Evolutionary conservation across 75 land plant species (phyloP).

Genomic region (Sequoia sempervirens): DNA sequence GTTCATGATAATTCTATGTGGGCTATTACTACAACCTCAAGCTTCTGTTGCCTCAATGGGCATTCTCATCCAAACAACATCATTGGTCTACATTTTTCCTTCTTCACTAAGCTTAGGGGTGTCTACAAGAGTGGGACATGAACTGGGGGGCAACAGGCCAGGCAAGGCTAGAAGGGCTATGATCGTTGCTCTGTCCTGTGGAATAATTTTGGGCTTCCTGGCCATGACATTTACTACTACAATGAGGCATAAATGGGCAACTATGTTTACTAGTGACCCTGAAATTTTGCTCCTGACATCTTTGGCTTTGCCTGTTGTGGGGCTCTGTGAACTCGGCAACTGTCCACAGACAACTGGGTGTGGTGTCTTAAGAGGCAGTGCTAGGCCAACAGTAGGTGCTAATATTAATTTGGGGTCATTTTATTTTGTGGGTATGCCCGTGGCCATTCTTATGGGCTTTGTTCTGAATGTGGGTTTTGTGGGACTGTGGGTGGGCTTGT

Average conservation of each 20-base stretch:
- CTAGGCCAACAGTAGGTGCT: constrained; percentile 53
- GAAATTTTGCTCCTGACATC: constrained; percentile 42
- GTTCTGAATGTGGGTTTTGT: constrained; percentile 27
- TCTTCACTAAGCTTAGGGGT: constrained; percentile 60
- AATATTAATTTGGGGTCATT: constrained; percentile 59
- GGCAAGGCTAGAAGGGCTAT: constrained; percentile 29
- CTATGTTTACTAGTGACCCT: constrained; percentile 39
- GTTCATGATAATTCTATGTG: constrained; percentile 61
- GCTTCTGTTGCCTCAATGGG: constrained; percentile 65
- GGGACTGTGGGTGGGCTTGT: constrained; percentile 59
- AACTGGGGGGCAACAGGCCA: constrained; percentile 52
- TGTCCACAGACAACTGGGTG: constrained; percentile 74
- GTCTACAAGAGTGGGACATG: constrained; percentile 60
- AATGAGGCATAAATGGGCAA: constrained; percentile 41
- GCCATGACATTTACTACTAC: constrained; percentile 41
- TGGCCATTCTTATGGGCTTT: constrained; percentile 45
- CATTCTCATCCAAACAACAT: constrained; percentile 60
- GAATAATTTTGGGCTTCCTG: constrained; percentile 31
- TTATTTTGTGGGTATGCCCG: constrained; percentile 70
- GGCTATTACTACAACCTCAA: constrained; percentile 33
- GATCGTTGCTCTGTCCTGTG: constrained; percentile 32
- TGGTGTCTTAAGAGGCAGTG: constrained; percentile 60
- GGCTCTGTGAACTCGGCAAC: constrained; percentile 68
- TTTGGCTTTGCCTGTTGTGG: constrained; percentile 51
- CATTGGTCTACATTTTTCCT: constrained; percentile 63